phyloP scores from a whole-genome alignment of 2,329 filamentous ascomycete genomes.

The Xylariaceae sp. region DNA sequence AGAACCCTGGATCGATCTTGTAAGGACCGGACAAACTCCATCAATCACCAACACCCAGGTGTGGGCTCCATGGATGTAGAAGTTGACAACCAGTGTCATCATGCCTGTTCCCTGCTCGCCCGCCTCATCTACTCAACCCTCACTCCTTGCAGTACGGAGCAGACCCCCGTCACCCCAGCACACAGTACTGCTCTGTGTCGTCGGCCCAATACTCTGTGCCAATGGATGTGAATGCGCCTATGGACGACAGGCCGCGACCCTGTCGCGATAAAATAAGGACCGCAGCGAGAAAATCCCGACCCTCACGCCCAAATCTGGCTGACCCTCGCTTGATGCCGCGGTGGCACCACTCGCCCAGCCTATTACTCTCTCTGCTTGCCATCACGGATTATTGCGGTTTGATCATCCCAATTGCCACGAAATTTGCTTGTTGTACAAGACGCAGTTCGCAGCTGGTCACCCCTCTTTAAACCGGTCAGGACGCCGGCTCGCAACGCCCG shows the following conservation, averaged over 20 bases:
- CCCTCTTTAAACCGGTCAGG: constrained; percentile 33
- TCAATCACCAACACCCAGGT: no score
- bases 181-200: background rate
- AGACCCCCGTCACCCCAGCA: background rate
- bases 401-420: constrained; percentile 23
- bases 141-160: no score
- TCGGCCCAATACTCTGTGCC: background rate
- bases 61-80: no score
- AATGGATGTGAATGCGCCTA: constrained; percentile 1
- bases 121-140: no score
- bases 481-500: constrained; percentile 27
- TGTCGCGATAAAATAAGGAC: constrained; percentile 6
- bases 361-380: constrained; percentile 14
- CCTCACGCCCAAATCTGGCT: constrained; percentile 8
- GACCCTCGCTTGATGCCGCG: constrained; percentile 11
- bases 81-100: no score
- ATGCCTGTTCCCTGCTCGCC: no score
- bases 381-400: constrained; percentile 17
- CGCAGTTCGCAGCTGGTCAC: constrained; percentile 22
- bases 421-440: constrained; percentile 19
- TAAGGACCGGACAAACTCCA: no score
- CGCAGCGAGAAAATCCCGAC: constrained; percentile 15
- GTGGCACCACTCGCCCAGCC: constrained; percentile 8
- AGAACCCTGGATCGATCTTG: no score
- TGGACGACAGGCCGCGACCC: constrained; percentile 10